Percentiles rank a stretch among this genome's conserved stretches.
Evolutionary conservation across 2,329 filamentous ascomycete genomes (phyloP).

Genomic region (Trichoderma polysporum): DNA sequence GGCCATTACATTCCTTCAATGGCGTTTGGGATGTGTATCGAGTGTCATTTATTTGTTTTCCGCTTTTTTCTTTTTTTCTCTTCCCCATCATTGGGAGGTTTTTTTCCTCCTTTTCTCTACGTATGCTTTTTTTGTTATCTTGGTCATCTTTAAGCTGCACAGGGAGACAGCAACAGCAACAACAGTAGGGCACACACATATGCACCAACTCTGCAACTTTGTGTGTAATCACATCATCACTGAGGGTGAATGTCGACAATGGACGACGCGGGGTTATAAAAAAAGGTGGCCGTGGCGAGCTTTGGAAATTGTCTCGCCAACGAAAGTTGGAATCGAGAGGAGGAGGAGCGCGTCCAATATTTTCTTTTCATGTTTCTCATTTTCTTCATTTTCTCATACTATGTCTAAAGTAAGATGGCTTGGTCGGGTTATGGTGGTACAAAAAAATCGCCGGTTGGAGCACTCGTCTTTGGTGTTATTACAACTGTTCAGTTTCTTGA

Average conservation of each 20-base stretch:
- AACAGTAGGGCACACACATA: constrained; percentile 1
- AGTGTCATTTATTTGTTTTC: constrained; percentile 26
- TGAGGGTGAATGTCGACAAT: not conserved
- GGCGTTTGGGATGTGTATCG: constrained; percentile 37
- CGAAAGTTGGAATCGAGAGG: not conserved
- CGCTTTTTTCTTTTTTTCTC: not conserved
- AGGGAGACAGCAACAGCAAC: constrained; percentile 13
- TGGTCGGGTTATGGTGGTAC: constrained; percentile 18
- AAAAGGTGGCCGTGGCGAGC: constrained; percentile 21
- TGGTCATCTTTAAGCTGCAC: constrained; percentile 12
- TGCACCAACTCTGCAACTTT: not conserved
- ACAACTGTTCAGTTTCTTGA: constrained; percentile 19
- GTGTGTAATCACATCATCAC: constrained; percentile 15
- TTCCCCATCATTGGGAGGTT: constrained; percentile 21
- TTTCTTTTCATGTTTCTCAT: constrained; percentile 11
- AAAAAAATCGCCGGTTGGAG: constrained; percentile 17
- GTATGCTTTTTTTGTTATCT: constrained; percentile 1
- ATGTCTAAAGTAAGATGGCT: constrained; percentile 19
- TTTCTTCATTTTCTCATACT: constrained; percentile 19
- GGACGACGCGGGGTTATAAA: constrained; percentile 6
- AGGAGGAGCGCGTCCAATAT: constrained; percentile 11
- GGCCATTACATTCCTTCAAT: constrained; percentile 41
- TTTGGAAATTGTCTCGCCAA: constrained; percentile 18
- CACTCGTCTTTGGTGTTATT: constrained; percentile 21
- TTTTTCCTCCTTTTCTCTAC: not conserved